Conservation (phyloP, 768 basidiomycete genomes). For the Boletus sp. region DNA sequence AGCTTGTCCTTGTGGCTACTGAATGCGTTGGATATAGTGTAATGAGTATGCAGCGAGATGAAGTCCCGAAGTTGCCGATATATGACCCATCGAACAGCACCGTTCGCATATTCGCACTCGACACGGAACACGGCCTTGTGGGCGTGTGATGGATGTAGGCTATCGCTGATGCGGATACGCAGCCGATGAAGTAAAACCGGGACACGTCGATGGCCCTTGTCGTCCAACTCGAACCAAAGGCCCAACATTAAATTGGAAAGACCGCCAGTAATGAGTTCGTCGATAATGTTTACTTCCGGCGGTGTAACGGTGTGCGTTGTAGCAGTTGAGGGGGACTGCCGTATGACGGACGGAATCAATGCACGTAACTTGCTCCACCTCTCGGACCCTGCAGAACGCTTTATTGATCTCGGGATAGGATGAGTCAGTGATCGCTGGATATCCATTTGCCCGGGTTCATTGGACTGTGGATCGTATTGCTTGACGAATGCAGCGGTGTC, state of each 20-base stretch:
- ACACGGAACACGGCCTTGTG: slow-evolving; percentile 84
- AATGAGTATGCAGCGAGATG: slow-evolving; percentile 84
- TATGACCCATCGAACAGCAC: slow-evolving; percentile 90
- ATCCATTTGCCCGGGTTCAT: slow-evolving; percentile 1
- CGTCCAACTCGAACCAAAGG: slow-evolving; percentile 86
- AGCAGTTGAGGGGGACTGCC: slow-evolving; percentile 34
- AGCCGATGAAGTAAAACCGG: slow-evolving; percentile 77
- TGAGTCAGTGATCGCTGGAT: slow-evolving; percentile 27
- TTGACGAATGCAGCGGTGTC: neutral
- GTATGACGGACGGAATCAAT: slow-evolving; percentile 55
- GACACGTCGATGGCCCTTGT: slow-evolving; percentile 78
- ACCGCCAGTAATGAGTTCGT: slow-evolving; percentile 79
- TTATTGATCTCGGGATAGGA: slow-evolving; percentile 24
- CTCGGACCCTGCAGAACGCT: slow-evolving; percentile 28
- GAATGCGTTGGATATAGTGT: slow-evolving; percentile 80
- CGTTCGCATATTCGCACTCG: slow-evolving; percentile 96
- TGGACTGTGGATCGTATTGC: slow-evolving; percentile 5
- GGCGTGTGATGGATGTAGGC: slow-evolving; percentile 74
- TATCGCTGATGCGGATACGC: slow-evolving; percentile 83
- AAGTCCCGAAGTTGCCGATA: slow-evolving; percentile 94
- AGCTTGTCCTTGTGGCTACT: slow-evolving; percentile 70
- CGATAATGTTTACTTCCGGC: slow-evolving; percentile 67
- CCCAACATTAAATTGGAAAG: slow-evolving; percentile 76
- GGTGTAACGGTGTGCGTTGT: slow-evolving; percentile 48
- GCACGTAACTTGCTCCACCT: slow-evolving; percentile 69